These are phyloP conservation scores for Pythium brachiatum DNA, from an alignment of 352 stramenopile species.

Conservation along the genomic window DNA sequence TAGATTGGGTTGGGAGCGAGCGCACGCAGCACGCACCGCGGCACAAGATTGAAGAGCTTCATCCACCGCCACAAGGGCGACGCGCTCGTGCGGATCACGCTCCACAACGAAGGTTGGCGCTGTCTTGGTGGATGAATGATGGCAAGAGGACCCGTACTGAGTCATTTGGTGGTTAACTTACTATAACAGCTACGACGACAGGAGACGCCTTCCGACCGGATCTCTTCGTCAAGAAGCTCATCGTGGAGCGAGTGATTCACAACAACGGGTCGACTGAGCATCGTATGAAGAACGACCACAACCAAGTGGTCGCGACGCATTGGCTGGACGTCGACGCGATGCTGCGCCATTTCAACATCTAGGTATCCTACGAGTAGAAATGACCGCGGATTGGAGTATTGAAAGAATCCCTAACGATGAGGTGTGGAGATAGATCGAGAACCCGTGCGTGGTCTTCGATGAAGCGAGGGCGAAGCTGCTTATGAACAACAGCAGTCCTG, in stretches of 20 bases:
- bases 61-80: slow-evolving; percentile 90
- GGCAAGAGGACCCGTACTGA: not conserved
- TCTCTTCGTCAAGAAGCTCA: slow-evolving; percentile 91
- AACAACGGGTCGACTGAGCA: slow-evolving; percentile 75
- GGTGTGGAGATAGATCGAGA: slow-evolving; percentile 89
- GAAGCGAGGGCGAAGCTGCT: slow-evolving; percentile 99
- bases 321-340: slow-evolving; percentile 93
- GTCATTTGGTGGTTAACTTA: not conserved
- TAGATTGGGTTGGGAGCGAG: slow-evolving; percentile 96
- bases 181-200: slow-evolving; percentile 35
- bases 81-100: slow-evolving; percentile 90
- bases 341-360: slow-evolving; percentile 93
- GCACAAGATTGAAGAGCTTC: slow-evolving; percentile 94
- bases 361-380: too few relatives aligned
- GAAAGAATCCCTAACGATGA: not conserved
- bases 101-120: slow-evolving; percentile 82
- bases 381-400: not conserved
- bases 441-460: slow-evolving; percentile 96
- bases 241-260: slow-evolving; percentile 91
- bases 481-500: slow-evolving; percentile 90
- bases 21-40: slow-evolving; percentile 91
- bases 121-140: not conserved
- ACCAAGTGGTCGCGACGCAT: slow-evolving; percentile 65
- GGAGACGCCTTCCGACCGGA: slow-evolving; percentile 90
- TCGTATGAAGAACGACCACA: slow-evolving; percentile 56